Base-by-base conservation (phyloP, 768 basidiomycete species). In the Leccinum imitatum region DNA sequence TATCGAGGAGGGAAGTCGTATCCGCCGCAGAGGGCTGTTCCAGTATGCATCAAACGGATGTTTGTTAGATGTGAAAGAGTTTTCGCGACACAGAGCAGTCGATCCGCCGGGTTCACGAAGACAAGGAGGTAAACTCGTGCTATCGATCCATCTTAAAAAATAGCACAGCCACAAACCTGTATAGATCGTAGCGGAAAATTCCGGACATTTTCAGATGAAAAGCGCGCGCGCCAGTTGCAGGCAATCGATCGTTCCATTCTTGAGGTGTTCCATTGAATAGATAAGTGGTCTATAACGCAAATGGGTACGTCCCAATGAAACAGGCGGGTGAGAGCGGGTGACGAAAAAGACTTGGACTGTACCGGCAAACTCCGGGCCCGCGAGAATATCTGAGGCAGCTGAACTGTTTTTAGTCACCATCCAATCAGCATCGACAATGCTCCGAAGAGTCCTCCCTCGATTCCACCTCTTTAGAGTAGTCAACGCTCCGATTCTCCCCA, bases 401-500 rank as follows among this genome's bases (percentile, higher is more conserved):
- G 19, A n/a, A 46, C 19, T 33, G n/a, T 44, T 46, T 41, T 41
- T 44, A 19, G 41, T 44, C 41, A 8, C n/a, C 48, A 8, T 50
- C 48, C 48, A 25, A 50, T 50, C 44, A 41, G 41, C 41, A 11
- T 48, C 23, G 21, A 27, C 30, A 33, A 79, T 77, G 73, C 65
- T 79, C 60, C 71, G 77, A 56, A 71, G 74, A 61, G 67, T 82
- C 59, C 65, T 83, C 50, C 75, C 75, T 41, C 80, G 84, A 35
- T 63, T 84, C 6, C 76, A 76, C n/a, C 64, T 82, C 64, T 67
- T 86, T 61, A 77, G 81, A 61, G 44, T 46, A 46, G 68, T 79
- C 13, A 59, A 84, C 21, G 59, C 80, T 17, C 77, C 80, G 1
- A 76, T 87, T 15, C 71, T 87, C 14, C 80, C 87, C 1, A 78